Evolutionary conservation across 2,329 filamentous ascomycete species (phyloP).

Genomic region (Lachnellula cervina): DNA sequence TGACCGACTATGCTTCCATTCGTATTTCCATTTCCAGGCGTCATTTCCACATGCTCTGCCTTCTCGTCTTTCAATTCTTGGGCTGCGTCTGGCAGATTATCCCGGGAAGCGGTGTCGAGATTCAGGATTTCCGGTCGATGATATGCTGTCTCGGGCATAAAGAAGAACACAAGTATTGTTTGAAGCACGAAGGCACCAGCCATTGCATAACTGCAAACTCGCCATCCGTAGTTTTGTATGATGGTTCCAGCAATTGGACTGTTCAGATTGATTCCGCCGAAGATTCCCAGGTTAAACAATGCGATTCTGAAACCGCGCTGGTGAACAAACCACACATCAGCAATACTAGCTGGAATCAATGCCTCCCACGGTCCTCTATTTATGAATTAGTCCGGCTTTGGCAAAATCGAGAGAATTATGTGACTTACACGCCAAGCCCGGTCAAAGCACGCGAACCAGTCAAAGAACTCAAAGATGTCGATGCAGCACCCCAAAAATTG

Average conservation of each 20-base stretch:
- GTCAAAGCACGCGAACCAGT: conserved; percentile 27
- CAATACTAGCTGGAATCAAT: conserved; percentile 33
- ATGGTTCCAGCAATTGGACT: conserved; percentile 29
- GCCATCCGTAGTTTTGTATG: too few relatives aligned
- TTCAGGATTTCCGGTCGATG: neutral
- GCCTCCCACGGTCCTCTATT: conserved; percentile 12
- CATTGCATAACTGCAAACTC: conserved; percentile 13
- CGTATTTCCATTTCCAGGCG: too few relatives aligned
- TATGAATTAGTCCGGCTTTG: too few relatives aligned
- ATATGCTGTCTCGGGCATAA: neutral
- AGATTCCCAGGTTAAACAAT: conserved; percentile 38
- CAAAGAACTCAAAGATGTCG: conserved; percentile 20
- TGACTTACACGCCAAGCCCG: too few relatives aligned
- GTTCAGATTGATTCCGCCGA: conserved; percentile 39
- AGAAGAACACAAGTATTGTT: neutral
- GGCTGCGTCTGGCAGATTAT: too few relatives aligned
- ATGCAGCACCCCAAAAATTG: conserved; percentile 32
- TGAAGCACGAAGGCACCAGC: neutral
- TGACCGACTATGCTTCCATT: too few relatives aligned
- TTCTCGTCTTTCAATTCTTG: too few relatives aligned
- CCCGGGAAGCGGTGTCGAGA: neutral
- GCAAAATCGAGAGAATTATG: too few relatives aligned
- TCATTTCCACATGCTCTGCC: too few relatives aligned
- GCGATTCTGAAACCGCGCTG: conserved; percentile 37
- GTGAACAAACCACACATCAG: conserved; percentile 41